Base-by-base conservation (phyloP, 2,329 filamentous ascomycete genomes). In the Cladosporium austrohemisphaericum region DNA sequence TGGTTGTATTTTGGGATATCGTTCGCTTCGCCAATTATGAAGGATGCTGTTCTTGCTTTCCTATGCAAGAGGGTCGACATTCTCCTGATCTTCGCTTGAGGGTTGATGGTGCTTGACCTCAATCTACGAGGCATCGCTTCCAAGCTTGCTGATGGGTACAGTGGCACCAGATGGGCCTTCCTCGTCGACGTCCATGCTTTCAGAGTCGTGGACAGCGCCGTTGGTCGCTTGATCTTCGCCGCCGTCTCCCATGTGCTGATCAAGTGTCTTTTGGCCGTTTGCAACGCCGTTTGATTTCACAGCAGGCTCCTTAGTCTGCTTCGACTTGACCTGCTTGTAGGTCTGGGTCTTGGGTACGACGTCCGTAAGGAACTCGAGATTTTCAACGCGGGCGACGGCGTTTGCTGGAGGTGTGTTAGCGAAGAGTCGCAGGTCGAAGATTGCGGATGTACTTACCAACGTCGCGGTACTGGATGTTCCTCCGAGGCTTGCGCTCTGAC, bases 391-490 rank as follows among this genome's bases (percentile, higher is more conserved):
- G 6, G 86, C 81, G 49, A 97, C 85, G 22, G 93, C 92, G 62
- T 82, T 87, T 58, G 91, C 89, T 90, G 61, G 29, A 43, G 13
- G 32, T 11, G 6, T 37, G 22, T 51, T 16, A 51, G 48, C 22
- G 13, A 28, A 29, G 7, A 10, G 11, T 16, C 3, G 14, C 13
- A 28, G 11, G 18, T n/a, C n/a, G 16, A 41, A 22, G 18, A 22
- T 11, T n/a, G n/a, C n/a, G 10, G 16, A 22, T 45, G 10, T 20
- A 63, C 77, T 51, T 73, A 90, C 87, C 85, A 33, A 98, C 78
- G 69, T 98, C 93, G 65, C 88, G 88, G 74, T 98, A 98, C 68
- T 97, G 93, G 54, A 98, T 86, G 63, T 94, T 96, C 53, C 91
- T 83, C 50, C 93, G 80, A 5, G 92, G 92, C 68, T 97, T 97